Percentiles rank a stretch among this genome's conserved stretches.
Conservation (phyloP, 805 yeast genomes). For the Hanseniaspora jakobsenii region DNA sequence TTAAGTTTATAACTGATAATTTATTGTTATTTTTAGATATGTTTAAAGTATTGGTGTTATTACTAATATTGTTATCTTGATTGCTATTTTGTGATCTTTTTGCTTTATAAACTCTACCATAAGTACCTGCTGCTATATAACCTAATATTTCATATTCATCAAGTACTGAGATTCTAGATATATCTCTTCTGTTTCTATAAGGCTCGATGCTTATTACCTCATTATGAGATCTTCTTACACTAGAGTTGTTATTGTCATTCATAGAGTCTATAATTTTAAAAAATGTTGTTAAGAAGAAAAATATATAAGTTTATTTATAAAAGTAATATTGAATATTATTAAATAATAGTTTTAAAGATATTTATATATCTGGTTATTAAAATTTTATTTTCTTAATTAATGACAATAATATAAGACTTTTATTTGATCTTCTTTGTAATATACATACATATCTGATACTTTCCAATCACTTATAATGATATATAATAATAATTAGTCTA, state of each 20-base stretch:
- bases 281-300: too few relatives aligned
- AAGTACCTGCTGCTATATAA: conserved; percentile 96
- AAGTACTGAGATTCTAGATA: conserved; percentile 58
- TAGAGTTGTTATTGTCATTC: background rate
- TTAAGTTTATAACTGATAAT: background rate
- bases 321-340: too few relatives aligned
- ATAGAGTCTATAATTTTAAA: background rate
- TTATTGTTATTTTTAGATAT: background rate
- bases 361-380: too few relatives aligned
- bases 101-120: conserved; percentile 94
- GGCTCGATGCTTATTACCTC: conserved; percentile 46
- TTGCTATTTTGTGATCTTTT: conserved; percentile 28
- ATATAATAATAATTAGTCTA: too few relatives aligned
- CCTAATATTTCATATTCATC: conserved; percentile 81
- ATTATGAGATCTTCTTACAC: conserved; percentile 20
- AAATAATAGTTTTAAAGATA: too few relatives aligned
- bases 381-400: too few relatives aligned
- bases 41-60: background rate
- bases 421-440: too few relatives aligned
- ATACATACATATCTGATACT: too few relatives aligned
- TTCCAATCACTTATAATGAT: too few relatives aligned
- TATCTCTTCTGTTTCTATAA: conserved; percentile 53
- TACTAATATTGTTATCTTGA: conserved; percentile 19
- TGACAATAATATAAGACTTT: too few relatives aligned
- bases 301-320: too few relatives aligned